Base-by-base conservation (phyloP, 2,329 filamentous ascomycete genomes). In the Davidsoniella neocaledoniae region DNA sequence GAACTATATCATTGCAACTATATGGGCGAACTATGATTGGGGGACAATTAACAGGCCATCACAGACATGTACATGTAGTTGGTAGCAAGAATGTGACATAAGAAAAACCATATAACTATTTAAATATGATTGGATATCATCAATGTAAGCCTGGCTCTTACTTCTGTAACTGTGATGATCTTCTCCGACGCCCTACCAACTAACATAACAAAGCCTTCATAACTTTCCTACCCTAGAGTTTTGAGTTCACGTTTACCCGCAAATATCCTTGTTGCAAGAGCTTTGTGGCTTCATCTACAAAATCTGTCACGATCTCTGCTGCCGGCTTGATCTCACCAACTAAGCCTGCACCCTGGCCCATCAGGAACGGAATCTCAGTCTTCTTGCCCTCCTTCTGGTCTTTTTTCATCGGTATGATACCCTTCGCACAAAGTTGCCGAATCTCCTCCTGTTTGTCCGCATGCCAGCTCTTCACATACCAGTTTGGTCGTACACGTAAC, bases 291-390 rank as follows among this genome's bases (percentile, higher is more conserved):
- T 88, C 80, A 17, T 67, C 66, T 8, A 94, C 84, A 86, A 96
- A 95, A 56, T 93, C 86, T 54, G 79, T 74, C n/a, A 96, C 79
- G 67, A 96, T 94, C 55, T 81, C 74, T 43, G 69, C 74, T 0
- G 90, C 90, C 0, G 88, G 86, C 68, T 91, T 79, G 53, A 95
- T 76, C 56, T 81, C 77, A 33, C 68, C 64, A 51, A 95, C 84
- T 1, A 80, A 73, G 1, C 83, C 88, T 1, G 86, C 84, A 7
- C 95, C 88, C 67, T 94, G 86, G 1, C 90, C 90, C 90, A 95
- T 95, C 59, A 95, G 62, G 64, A 90, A 87, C 10, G 90, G 90
- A 50, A 83, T 69, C 60, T 95, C 90, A 10, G 94, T 69, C 39
- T 94, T 86, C 50, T 79, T 81, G 1, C 82, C 83, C 49, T 86